Evolutionary conservation across 2,329 filamentous ascomycete genomes (phyloP).

Genomic region (Beauveria asiatica): DNA sequence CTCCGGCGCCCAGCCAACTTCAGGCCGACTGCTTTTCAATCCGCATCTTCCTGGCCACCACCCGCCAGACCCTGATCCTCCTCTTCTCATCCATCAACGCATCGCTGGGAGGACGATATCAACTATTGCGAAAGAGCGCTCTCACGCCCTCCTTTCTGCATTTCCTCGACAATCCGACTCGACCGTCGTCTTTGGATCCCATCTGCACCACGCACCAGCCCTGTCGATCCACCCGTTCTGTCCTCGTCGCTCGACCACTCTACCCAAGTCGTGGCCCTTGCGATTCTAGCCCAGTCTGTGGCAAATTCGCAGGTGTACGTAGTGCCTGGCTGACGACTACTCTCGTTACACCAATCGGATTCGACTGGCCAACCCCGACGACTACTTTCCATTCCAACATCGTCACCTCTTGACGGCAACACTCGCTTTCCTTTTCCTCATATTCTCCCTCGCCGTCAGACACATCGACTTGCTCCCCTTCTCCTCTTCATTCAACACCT

Average conservation of each 20-base stretch:
- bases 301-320: slow-evolving; percentile 15
- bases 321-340: slow-evolving; percentile 11
- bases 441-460: slow-evolving; percentile 2
- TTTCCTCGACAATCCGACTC: slow-evolving; percentile 3
- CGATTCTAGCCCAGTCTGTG: slow-evolving; percentile 12
- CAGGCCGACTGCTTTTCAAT: slow-evolving; percentile 3
- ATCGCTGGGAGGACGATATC: slow-evolving; percentile 7
- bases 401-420: slow-evolving; percentile 3
- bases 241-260: background rate
- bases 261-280: slow-evolving; percentile 4
- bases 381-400: background rate
- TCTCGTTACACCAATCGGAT: slow-evolving; percentile 6
- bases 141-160: background rate
- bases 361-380: slow-evolving; percentile 7
- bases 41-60: slow-evolving; percentile 2
- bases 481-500: background rate
- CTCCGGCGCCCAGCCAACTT: background rate
- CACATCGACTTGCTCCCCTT: background rate
- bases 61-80: background rate
- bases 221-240: background rate
- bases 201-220: background rate
- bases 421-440: slow-evolving; percentile 5
- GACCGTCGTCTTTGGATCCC: background rate
- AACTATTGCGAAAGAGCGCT: slow-evolving; percentile 5
- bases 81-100: slow-evolving; percentile 7